A percentile compares a stretch with the other conserved stretches of the same genome.
These are phyloP conservation scores for Cordyceps militaris DNA, from an alignment of 2,329 filamentous ascomycete species.

Conservation along the genomic window DNA sequence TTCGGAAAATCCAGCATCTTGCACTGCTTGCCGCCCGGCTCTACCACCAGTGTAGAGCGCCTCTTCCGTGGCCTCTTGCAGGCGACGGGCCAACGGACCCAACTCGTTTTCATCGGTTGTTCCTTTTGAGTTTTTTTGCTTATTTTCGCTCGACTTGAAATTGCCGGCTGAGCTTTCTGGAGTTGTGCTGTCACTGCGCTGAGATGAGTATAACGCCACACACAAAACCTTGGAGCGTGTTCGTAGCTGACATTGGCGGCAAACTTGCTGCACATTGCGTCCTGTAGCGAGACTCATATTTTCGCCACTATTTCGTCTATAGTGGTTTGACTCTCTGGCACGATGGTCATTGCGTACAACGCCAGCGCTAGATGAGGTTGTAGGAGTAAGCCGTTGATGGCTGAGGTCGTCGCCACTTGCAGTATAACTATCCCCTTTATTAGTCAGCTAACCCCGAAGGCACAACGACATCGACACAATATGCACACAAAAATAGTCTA, in stretches of 20 bases:
- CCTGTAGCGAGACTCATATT: not conserved
- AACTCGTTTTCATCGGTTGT: conserved; percentile 15
- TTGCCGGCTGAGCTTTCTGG: not conserved
- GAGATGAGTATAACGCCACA: conserved; percentile 1
- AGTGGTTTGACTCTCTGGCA: not conserved
- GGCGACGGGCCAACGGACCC: conserved; percentile 48
- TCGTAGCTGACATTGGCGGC: not conserved
- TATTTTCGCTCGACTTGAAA: conserved; percentile 4
- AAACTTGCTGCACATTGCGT: not conserved
- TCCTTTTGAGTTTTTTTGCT: conserved; percentile 1
- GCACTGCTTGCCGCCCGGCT: conserved; percentile 50
- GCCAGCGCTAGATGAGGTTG: not conserved
- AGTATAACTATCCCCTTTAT: not conserved
- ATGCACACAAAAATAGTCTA: not conserved
- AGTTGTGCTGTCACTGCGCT: not conserved
- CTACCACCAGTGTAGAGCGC: conserved; percentile 51
- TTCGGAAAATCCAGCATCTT: conserved; percentile 57
- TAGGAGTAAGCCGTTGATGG: not conserved
- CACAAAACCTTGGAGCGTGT: not conserved
- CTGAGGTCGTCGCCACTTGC: conserved; percentile 1
- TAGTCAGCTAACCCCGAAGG: conserved; percentile 3
- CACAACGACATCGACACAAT: not conserved
- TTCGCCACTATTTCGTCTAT: not conserved
- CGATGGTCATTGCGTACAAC: not conserved
- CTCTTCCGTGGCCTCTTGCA: conserved; percentile 58